phyloP scores from a whole-genome alignment of 2,329 filamentous ascomycete genomes.

The Ophiostoma tasmaniense region DNA sequence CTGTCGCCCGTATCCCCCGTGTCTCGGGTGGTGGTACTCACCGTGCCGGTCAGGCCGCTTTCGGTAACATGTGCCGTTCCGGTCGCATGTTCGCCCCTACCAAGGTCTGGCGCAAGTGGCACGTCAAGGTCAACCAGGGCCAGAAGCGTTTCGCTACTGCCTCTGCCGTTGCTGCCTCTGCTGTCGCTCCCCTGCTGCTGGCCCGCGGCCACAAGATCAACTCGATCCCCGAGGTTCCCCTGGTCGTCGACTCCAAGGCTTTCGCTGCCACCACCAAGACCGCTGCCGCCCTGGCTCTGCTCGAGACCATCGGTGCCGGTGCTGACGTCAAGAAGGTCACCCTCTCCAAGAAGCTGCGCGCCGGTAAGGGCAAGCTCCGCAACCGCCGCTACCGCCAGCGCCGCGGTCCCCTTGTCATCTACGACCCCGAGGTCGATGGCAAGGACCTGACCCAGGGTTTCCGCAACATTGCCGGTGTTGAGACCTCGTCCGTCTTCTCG shows the following conservation, averaged over 20 bases:
- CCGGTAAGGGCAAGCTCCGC: constrained; percentile 98
- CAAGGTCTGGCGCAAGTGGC: constrained; percentile 99
- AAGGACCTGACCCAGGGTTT: constrained; percentile 89
- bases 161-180: constrained; percentile 93
- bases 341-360: constrained; percentile 91
- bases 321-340: constrained; percentile 92
- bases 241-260: constrained; percentile 85
- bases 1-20: constrained; percentile 99
- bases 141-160: constrained; percentile 99
- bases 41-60: constrained; percentile 98
- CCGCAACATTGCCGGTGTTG: constrained; percentile 98
- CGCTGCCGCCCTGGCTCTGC: constrained; percentile 72
- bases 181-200: constrained; percentile 86
- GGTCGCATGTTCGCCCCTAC: constrained; percentile 99
- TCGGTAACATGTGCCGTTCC: constrained; percentile 99
- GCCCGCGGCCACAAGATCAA: constrained; percentile 95
- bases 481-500: constrained; percentile 87
- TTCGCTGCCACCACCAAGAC: constrained; percentile 88
- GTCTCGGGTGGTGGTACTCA: constrained; percentile 99
- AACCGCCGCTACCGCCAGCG: constrained; percentile 95
- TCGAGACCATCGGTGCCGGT: constrained; percentile 85
- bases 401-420: constrained; percentile 94
- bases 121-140: constrained; percentile 98
- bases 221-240: constrained; percentile 88
- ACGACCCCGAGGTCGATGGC: constrained; percentile 91